These are phyloP conservation scores for Raddia distichophylla DNA, from an alignment of 176 grass and related monocot species.

Conservation along the genomic window DNA sequence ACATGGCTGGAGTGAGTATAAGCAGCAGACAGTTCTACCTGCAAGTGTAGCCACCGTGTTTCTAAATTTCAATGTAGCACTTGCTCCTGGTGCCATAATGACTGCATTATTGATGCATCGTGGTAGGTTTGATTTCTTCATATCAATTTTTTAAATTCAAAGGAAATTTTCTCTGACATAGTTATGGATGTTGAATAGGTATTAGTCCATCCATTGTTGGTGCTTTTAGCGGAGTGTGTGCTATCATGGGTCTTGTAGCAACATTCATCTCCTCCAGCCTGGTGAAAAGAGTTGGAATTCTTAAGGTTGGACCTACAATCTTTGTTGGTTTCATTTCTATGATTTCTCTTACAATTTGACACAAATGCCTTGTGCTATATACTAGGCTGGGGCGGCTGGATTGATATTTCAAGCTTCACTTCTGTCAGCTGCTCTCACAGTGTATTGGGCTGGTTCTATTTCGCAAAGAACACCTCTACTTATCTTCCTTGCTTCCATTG, in stretches of 20 bases:
- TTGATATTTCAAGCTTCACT: constrained; percentile 96
- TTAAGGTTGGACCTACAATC: constrained; percentile 68
- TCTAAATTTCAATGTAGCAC: constrained; percentile 90
- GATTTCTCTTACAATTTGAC: constrained; percentile 24
- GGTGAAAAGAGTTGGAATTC: constrained; percentile 92
- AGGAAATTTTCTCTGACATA: not conserved
- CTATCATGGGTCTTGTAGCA: constrained; percentile 93
- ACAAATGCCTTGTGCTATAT: constrained; percentile 31
- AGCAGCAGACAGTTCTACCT: constrained; percentile 86
- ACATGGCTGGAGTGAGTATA: constrained; percentile 96
- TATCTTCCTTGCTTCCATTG: constrained; percentile 86
- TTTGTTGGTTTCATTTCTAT: constrained; percentile 1
- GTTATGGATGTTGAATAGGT: constrained; percentile 48
- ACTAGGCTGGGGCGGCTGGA: constrained; percentile 89
- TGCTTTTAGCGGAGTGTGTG: constrained; percentile 87
- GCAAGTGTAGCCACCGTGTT: constrained; percentile 92
- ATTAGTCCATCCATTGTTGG: constrained; percentile 91
- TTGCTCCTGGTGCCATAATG: constrained; percentile 96
- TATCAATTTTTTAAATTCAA: constrained; percentile 1
- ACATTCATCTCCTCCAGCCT: constrained; percentile 85
- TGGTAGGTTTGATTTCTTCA: constrained; percentile 57
- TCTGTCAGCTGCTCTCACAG: constrained; percentile 65
- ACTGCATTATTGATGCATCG: constrained; percentile 90
- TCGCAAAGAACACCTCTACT: constrained; percentile 63
- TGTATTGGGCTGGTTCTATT: constrained; percentile 85